phyloP scores from a whole-genome alignment of 176 grass and related monocot genomes.

The Eremochloa ophiuroides region DNA sequence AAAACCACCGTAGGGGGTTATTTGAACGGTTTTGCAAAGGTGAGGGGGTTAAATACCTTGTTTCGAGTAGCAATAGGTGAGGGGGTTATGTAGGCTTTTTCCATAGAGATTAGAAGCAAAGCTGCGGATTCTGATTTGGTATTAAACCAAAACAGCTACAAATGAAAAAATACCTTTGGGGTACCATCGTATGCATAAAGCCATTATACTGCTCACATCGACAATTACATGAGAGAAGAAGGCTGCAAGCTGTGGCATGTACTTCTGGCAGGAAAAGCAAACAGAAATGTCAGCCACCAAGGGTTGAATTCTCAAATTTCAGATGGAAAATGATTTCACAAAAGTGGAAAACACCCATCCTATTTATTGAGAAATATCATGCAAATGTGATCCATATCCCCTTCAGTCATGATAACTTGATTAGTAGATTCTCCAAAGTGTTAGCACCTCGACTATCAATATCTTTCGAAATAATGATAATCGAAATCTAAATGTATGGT shows the following conservation, averaged over 20 bases:
- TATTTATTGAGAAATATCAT: neutral
- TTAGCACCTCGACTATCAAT: neutral
- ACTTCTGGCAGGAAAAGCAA: slow-evolving; percentile 64
- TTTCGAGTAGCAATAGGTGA: too few relatives aligned
- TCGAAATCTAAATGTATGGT: neutral
- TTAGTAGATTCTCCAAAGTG: too few relatives aligned
- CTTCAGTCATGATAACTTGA: neutral
- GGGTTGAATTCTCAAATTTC: slow-evolving; percentile 3
- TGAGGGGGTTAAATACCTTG: too few relatives aligned
- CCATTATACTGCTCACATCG: slow-evolving; percentile 90
- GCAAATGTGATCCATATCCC: neutral
- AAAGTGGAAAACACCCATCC: neutral
- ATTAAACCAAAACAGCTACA: neutral
- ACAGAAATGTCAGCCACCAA: slow-evolving; percentile 19
- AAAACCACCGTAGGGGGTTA: too few relatives aligned
- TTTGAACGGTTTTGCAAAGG: too few relatives aligned
- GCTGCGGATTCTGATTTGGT: neutral
- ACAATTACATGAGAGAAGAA: slow-evolving; percentile 77
- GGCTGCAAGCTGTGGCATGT: slow-evolving; percentile 69
- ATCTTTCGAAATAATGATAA: neutral
- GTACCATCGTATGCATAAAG: slow-evolving; percentile 83
- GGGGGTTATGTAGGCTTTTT: too few relatives aligned
- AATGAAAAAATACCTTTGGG: slow-evolving; percentile 58
- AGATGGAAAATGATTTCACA: neutral
- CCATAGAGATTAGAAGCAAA: too few relatives aligned